Conservation (phyloP, 2,329 filamentous ascomycete genomes). For the Penicillium brevicompactum region DNA sequence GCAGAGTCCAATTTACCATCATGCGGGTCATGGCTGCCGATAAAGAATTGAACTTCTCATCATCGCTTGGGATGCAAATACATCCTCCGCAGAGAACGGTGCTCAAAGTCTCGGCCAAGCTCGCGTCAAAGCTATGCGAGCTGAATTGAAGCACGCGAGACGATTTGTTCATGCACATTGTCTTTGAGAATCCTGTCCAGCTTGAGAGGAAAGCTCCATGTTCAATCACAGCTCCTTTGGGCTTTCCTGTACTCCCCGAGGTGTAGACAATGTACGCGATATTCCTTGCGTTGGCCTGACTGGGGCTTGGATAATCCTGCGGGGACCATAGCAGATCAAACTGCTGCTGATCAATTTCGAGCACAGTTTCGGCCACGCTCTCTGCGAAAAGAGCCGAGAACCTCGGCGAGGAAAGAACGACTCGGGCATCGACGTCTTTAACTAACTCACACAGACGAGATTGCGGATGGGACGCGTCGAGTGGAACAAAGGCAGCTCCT, state of each 20-base stretch:
- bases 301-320: neutral
- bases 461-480: constrained; percentile 11
- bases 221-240: constrained; percentile 60
- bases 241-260: constrained; percentile 52
- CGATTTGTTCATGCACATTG: constrained; percentile 48
- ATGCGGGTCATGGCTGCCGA: constrained; percentile 35
- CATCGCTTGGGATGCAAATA: constrained; percentile 29
- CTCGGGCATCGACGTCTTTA: neutral
- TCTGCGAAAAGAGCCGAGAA: neutral
- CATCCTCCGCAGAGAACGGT: no score
- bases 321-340: neutral
- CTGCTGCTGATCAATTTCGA: neutral
- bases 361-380: neutral
- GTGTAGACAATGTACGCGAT: constrained; percentile 57
- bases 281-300: neutral
- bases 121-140: constrained; percentile 11
- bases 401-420: neutral
- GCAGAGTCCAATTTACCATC: constrained; percentile 52
- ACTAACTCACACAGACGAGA: constrained; percentile 13
- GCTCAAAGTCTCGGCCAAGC: no score
- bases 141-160: constrained; percentile 42
- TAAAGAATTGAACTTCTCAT: constrained; percentile 46
- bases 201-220: constrained; percentile 56
- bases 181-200: constrained; percentile 44
- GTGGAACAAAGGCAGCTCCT: neutral